These are phyloP conservation scores for Paecilomyces sp. DNA, from an alignment of 2,329 filamentous ascomycete species.

Conservation along the genomic window DNA sequence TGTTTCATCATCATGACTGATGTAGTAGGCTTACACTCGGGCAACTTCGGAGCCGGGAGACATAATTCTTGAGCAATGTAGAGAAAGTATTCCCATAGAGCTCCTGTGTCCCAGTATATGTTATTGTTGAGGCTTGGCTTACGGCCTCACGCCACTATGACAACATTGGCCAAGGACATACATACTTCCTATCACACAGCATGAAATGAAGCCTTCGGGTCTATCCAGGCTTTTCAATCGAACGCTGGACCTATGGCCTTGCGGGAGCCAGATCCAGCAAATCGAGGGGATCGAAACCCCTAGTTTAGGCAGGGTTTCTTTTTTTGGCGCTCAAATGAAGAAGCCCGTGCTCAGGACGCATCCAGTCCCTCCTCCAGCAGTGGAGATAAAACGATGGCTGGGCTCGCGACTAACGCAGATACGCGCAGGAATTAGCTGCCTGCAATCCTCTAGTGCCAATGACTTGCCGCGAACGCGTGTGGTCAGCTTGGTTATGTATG, in stretches of 20 bases:
- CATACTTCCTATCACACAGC: neutral
- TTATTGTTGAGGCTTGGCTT: neutral
- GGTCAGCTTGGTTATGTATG: neutral
- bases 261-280: neutral
- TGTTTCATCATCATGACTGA: neutral
- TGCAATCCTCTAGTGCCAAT: neutral
- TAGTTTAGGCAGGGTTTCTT: neutral
- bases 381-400: neutral
- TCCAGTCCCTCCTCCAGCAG: neutral
- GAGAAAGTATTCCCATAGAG: neutral
- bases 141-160: conserved; percentile 1
- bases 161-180: neutral
- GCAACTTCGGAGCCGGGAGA: neutral
- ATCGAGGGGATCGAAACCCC: neutral
- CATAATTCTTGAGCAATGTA: neutral
- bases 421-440: neutral
- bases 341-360: neutral
- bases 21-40: neutral
- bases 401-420: neutral
- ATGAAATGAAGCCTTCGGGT: neutral
- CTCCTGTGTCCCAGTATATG: neutral
- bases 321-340: neutral
- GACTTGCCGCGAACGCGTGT: neutral
- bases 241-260: neutral
- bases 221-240: neutral